Base-by-base conservation (phyloP, 1,284 basidiomycete species). In the Erythrobasidium hasegawianum region DNA sequence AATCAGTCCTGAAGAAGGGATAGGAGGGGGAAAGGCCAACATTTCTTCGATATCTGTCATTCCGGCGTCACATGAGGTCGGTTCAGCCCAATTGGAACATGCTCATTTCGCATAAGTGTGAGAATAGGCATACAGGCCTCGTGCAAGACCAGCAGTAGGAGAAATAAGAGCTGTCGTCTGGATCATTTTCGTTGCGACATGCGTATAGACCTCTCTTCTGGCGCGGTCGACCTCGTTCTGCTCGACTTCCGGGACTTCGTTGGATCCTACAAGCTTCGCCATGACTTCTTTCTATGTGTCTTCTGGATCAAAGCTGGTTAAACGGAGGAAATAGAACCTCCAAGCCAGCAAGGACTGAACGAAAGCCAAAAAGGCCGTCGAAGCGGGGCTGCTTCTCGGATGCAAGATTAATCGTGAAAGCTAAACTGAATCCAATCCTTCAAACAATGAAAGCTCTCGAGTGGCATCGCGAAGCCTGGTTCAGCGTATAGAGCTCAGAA, bases 131-230 rank as follows among this genome's bases (percentile, higher is more conserved):
- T 33, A 65, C 62, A 65, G 26, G 38, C 49, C 41, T 24, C 56
- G 29, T 7, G 39, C 62, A 16, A 65, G 56, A 40, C 55, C 45
- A 9, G 55, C 40, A 29, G 62, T 9, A 22, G 62, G 62, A 20
- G 62, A 50, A n/a, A 65, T 47, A n/a, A 65, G 41, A 9, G 62
- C 41, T 18, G 56, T 58, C 4, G 62, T 56, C 39, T 65, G 62
- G n/a, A 58, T 56, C 62, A 65, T 65, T 55, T 65, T 65, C 40
- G 57, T 24, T n/a, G 27, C 45, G 45, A 65, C 62, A 38, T 65
- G 62, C 18, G 56, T 58, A 38, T 65, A 65, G 55, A 65, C 62
- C n/a, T 58, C 55, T 13, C 29, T 16, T 56, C 26, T 57, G 33
- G 57, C 62, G 16, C 22, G 22, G 8, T 55, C 62, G 33, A 65